Conservation (phyloP, 495 filamentous ascomycete species). For the Aspergillus cavernicola region DNA sequence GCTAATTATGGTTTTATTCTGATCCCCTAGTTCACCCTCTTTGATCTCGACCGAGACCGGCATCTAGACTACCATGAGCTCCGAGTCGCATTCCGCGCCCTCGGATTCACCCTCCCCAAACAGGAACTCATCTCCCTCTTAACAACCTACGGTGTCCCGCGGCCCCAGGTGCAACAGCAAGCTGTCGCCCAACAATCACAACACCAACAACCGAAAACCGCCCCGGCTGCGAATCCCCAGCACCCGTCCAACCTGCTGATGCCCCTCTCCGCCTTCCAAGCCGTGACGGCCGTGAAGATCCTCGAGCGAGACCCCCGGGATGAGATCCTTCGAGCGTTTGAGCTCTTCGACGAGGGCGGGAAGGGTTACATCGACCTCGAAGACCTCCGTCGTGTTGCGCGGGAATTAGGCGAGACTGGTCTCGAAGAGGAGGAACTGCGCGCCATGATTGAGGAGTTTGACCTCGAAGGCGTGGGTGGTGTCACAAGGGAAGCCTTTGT, state of each 20-base stretch:
- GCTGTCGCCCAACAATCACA: slow-evolving; percentile 24
- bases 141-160: slow-evolving; percentile 65
- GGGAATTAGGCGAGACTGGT: slow-evolving; percentile 83
- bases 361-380: slow-evolving; percentile 85
- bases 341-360: slow-evolving; percentile 74
- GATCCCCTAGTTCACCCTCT: slow-evolving; percentile 73
- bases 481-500: slow-evolving; percentile 91
- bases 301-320: slow-evolving; percentile 78
- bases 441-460: slow-evolving; percentile 99
- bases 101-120: slow-evolving; percentile 89
- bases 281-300: slow-evolving; percentile 76
- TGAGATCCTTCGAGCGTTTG: slow-evolving; percentile 88
- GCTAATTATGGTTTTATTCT: no score
- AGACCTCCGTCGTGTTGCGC: slow-evolving; percentile 80
- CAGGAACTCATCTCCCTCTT: slow-evolving; percentile 74
- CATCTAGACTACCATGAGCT: slow-evolving; percentile 97
- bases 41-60: slow-evolving; percentile 94
- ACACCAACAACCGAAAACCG: slow-evolving; percentile 24
- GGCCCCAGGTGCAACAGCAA: slow-evolving; percentile 46
- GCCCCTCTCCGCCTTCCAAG: slow-evolving; percentile 68
- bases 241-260: slow-evolving; percentile 60
- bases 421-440: slow-evolving; percentile 87
- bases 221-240: slow-evolving; percentile 36
- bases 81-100: slow-evolving; percentile 93
- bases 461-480: slow-evolving; percentile 85